Evolutionary conservation across 176 grass and related monocot genomes (phyloP), one percentile per base, ranked within the genome.

Genomic region (Carex myosuroides): DNA sequence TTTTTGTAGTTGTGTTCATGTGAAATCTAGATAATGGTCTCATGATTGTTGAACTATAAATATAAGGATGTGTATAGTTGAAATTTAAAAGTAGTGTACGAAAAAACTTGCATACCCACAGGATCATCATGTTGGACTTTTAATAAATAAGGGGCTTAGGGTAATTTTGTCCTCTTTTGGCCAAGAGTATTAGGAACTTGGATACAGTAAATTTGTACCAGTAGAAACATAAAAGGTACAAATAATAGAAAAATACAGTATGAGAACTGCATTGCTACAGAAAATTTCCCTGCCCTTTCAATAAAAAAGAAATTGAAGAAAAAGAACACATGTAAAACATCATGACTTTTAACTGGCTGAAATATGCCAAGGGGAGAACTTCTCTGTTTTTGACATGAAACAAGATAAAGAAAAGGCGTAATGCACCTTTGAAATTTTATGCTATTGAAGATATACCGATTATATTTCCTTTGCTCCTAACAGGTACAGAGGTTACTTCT

Each of bases 401-500:
- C 6, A 0, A 42, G 41, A 42, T 42, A 8, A 42, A 42, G 8
- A 42, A 18, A 18, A 6, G 41, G 41, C 41, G 6, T 42, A 42
- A 55, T 54, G 11, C 21, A 76, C 6, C 33, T 18, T 55, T 30
- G 46, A 52, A 76, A 21, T 26, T 13, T 37, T 37, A 37, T 37
- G 35, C 3, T 37, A 37, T 37, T 37, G 35, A 0, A 37, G 3
- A 37, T 37, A 17, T 55, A 30, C 21, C 17, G 21, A 55, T 76
- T 30, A 1, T 76, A 22, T 76, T 76, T 76, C 13, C 72, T 76
- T 76, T 76, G 70, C 11, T 55, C 29, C 48, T 76, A 72, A 55
- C 48, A 76, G 72, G 72, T 26, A 95, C 88, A 74, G 95, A 98
- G 60, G 91, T 98, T 72, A 98, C 95, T 11, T 98, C 95, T 70